Percentiles rank a stretch among this genome's conserved stretches.
Conservation (phyloP, 1,139 yeast genomes). For the Scheffersomyces stambukii region DNA sequence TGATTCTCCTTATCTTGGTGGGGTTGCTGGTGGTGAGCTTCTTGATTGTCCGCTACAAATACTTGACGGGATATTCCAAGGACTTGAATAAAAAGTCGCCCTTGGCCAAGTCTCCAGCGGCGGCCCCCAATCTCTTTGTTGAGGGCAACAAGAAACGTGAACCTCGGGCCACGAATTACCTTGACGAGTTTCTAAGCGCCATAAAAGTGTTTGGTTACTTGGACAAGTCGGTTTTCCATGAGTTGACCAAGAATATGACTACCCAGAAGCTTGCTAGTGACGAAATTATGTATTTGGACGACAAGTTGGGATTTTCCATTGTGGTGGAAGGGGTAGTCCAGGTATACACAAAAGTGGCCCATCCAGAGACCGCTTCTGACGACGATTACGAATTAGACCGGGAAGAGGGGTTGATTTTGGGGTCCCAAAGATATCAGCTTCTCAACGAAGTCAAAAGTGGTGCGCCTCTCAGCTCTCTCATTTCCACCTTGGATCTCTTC, state of each 20-base stretch:
- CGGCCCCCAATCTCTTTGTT: conserved; percentile 15
- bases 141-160: conserved; percentile 18
- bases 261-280: conserved; percentile 79
- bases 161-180: conserved; percentile 46
- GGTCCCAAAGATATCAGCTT: conserved; percentile 59
- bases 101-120: conserved; percentile 9
- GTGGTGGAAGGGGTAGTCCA: conserved; percentile 93
- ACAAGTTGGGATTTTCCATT: conserved; percentile 78
- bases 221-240: conserved; percentile 88
- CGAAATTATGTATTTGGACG: conserved; percentile 70
- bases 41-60: conserved; percentile 36
- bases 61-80: conserved; percentile 34
- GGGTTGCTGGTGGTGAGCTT: conserved; percentile 18
- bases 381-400: conserved; percentile 26
- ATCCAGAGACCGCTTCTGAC: conserved; percentile 16
- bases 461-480: conserved; percentile 76
- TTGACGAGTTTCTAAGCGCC: conserved; percentile 87
- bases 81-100: conserved; percentile 12
- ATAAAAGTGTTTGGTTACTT: conserved; percentile 92
- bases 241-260: conserved; percentile 85
- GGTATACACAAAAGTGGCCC: conserved; percentile 57
- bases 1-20: conserved; percentile 21
- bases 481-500: conserved; percentile 69
- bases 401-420: conserved; percentile 42
- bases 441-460: conserved; percentile 86